Evolutionary conservation across 139 green algal species (phyloP).

Genomic region (Limnomonas spitsbergensis): DNA sequence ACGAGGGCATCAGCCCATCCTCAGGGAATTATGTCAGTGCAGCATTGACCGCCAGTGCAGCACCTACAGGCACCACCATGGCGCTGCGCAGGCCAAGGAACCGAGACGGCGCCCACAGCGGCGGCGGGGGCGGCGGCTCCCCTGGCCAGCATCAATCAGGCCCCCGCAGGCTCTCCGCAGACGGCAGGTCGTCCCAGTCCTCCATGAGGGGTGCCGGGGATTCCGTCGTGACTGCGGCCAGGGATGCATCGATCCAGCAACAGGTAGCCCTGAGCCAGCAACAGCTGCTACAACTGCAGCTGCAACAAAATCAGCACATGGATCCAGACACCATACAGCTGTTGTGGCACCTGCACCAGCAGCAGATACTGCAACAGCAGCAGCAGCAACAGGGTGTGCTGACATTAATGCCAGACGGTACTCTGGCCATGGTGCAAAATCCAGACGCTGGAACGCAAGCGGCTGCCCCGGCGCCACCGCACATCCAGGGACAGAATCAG

Average conservation of each 20-base stretch:
- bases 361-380: constrained; percentile 1
- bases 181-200: too few relatives aligned
- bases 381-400: constrained; percentile 3
- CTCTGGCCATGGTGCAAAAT: constrained; percentile 1
- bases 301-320: too few relatives aligned
- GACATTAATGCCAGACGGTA: not conserved
- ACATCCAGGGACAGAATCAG: not conserved
- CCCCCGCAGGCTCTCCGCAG: not conserved
- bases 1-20: not conserved
- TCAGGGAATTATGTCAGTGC: not conserved
- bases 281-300: too few relatives aligned
- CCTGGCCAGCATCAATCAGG: not conserved
- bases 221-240: not conserved
- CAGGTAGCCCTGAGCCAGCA: not conserved
- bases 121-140: too few relatives aligned
- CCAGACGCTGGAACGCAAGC: not conserved
- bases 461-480: too few relatives aligned
- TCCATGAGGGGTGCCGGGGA: too few relatives aligned
- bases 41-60: too few relatives aligned
- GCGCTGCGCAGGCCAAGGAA: too few relatives aligned
- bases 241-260: not conserved
- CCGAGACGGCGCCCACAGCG: not conserved
- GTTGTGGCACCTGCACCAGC: not conserved
- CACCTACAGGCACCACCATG: too few relatives aligned
- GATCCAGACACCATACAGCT: not conserved